Evolutionary conservation across 2,329 filamentous ascomycete genomes (phyloP), one percentile per base, ranked within the genome.

Genomic region (Penicillium polonicum): DNA sequence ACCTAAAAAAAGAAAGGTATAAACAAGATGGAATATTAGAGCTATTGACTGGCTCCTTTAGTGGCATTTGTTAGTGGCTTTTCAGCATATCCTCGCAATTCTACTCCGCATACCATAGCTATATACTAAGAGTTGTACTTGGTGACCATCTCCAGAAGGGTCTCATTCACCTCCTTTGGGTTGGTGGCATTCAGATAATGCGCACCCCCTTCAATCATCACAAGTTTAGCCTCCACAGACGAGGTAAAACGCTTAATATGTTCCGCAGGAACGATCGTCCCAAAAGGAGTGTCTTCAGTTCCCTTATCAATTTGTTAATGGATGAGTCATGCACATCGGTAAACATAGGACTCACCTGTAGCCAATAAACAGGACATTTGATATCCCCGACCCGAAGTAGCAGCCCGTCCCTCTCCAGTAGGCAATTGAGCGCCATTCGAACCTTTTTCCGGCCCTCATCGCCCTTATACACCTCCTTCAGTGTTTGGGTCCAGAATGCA

Each of bases 111-210:
- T 45, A 45, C 27, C 23, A 41, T 42, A 23, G 19, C 21, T 6
- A 21, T 23, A 42, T 8, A 23, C 19, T 27, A 44, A 5, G 4
- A n/a, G 9, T 23, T 36, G 21, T 72, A 66, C 51, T 68, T 70
- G 9, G 46, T 62, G 19, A 72, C 65, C 59, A 72, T 66, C 4
- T 62, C 57, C 46, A 68, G 35, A 36, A 69, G 52, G 5, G 67
- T 65, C 19, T 55, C 55, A 49, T 69, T 57, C 19, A 83, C 78
- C 54, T 79, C 76, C n/a, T 73, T 70, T 2, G 80, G 79, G 67
- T 80, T 74, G 8, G 76, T 77, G n/a, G 73, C 77, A 57, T 74
- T 80, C 59, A 83, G 67, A 60, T 81, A 83, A 64, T 83, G 80
- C 60, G 77, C 70, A 3, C 80, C 80, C 8, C 73, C 79, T 38